A percentile compares a stretch with the other conserved stretches of the same genome.
Conservation (phyloP, 208 protist genomes). For the Leishmania braziliensis region DNA sequence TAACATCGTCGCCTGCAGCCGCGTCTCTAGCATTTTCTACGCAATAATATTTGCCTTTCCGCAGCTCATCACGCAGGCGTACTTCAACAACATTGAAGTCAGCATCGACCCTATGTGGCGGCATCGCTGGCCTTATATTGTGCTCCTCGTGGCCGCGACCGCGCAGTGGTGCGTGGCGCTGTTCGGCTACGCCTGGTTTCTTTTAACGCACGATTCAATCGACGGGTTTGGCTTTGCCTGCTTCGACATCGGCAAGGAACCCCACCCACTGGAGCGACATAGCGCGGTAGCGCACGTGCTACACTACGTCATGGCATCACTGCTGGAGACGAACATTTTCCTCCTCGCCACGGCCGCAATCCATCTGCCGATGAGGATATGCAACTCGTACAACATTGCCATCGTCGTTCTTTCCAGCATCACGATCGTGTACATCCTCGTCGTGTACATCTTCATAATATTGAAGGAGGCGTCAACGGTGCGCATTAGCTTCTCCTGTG, state of each 20-base stretch:
- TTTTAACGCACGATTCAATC: constrained; percentile 63
- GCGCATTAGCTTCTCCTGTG: constrained; percentile 40
- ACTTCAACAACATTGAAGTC: constrained; percentile 39
- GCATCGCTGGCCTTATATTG: constrained; percentile 30
- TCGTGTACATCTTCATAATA: constrained; percentile 33
- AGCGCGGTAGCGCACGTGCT: constrained; percentile 42
- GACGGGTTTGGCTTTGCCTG: constrained; percentile 72
- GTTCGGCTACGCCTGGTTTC: constrained; percentile 47
- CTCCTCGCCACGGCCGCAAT: constrained; percentile 35
- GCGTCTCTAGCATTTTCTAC: constrained; percentile 56
- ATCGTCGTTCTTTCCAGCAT: constrained; percentile 36
- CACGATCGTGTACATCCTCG: constrained; percentile 36
- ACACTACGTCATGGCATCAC: constrained; percentile 50
- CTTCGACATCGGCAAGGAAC: constrained; percentile 47
- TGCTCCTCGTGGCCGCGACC: constrained; percentile 42
- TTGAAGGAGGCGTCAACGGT: constrained; percentile 19
- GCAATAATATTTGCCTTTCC: constrained; percentile 61
- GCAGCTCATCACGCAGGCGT: constrained; percentile 68
- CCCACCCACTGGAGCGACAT: constrained; percentile 38
- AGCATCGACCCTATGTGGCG: neutral
- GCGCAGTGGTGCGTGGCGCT: constrained; percentile 49
- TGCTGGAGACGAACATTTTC: constrained; percentile 65
- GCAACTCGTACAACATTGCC: constrained; percentile 26
- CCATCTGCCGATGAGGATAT: constrained; percentile 12
- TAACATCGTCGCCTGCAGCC: constrained; percentile 63